These are phyloP conservation scores for Chlorella sp. DNA, from an alignment of 139 green algal genomes.

Conservation along the genomic window DNA sequence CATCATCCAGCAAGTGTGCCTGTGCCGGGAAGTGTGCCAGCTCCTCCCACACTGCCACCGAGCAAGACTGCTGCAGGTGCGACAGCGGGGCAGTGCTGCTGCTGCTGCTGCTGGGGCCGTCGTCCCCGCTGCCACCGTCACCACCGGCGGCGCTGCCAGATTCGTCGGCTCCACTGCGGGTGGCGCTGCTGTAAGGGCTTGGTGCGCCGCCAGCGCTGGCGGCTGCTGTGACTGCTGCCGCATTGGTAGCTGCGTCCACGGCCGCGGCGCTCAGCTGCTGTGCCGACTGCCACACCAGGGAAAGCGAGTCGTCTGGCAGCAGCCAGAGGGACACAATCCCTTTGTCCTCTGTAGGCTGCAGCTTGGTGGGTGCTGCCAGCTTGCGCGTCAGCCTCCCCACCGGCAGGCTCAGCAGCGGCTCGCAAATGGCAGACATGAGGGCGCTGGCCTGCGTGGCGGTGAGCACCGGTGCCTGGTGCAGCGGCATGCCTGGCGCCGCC, in stretches of 20 bases:
- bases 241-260: not conserved
- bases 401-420: slow-evolving; percentile 44
- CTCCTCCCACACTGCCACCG: slow-evolving; percentile 45
- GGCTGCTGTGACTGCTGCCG: not conserved
- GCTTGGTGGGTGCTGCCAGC: slow-evolving; percentile 31
- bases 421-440: slow-evolving; percentile 34
- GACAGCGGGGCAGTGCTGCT: no score
- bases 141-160: not conserved
- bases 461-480: slow-evolving; percentile 35
- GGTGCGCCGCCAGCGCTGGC: not conserved
- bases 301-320: slow-evolving; percentile 48
- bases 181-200: not conserved
- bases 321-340: slow-evolving; percentile 48
- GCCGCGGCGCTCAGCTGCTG: not conserved
- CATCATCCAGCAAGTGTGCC: slow-evolving; percentile 18
- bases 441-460: slow-evolving; percentile 38
- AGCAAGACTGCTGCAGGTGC: slow-evolving; percentile 4
- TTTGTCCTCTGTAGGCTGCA: slow-evolving; percentile 28
- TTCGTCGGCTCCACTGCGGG: not conserved
- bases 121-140: not conserved
- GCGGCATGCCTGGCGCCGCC: slow-evolving; percentile 34
- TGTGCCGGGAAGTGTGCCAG: slow-evolving; percentile 44
- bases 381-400: slow-evolving; percentile 42
- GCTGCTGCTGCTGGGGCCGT: not conserved
- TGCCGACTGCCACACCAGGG: slow-evolving; percentile 38